These are phyloP conservation scores for Malania oleifera DNA, from an alignment of 164 flowering plant species.

Conservation along the genomic window DNA sequence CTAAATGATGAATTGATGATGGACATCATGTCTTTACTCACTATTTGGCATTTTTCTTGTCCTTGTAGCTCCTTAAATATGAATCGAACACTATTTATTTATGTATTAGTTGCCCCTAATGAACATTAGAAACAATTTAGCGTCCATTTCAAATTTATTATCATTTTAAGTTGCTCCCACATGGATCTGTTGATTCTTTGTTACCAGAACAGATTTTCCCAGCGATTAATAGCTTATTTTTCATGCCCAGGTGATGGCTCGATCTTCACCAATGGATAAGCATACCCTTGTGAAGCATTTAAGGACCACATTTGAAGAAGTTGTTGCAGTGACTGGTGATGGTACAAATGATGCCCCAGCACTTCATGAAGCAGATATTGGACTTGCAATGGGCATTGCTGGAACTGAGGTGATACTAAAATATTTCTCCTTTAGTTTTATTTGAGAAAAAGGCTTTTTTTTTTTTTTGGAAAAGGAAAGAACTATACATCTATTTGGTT, in stretches of 20 bases:
- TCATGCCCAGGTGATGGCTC: slow-evolving; percentile 82
- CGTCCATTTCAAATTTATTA: too few species aligned
- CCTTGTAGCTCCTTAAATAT: too few species aligned
- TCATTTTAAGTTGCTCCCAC: background rate
- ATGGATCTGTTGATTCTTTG: background rate
- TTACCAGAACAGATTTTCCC: background rate
- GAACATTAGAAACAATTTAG: background rate
- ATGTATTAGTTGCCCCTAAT: background rate
- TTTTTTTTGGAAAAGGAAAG: background rate
- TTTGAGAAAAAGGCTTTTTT: background rate
- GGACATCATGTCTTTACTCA: background rate
- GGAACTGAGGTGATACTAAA: slow-evolving; percentile 78
- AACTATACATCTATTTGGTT: too few species aligned
- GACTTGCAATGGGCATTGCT: slow-evolving; percentile 98
- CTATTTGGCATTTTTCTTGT: too few species aligned
- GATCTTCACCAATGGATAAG: slow-evolving; percentile 95
- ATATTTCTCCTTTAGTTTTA: background rate
- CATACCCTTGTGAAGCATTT: slow-evolving; percentile 81
- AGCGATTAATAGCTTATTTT: background rate
- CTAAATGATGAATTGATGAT: too few species aligned
- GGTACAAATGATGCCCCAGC: slow-evolving; percentile 99
- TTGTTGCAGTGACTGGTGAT: slow-evolving; percentile 97
- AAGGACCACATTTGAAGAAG: slow-evolving; percentile 61
- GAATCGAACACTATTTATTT: too few species aligned
- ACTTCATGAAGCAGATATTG: slow-evolving; percentile 98